Percentiles rank a stretch among this genome's conserved stretches.
Conservation (phyloP, 768 basidiomycete species). For the Lentinula guzmanii region DNA sequence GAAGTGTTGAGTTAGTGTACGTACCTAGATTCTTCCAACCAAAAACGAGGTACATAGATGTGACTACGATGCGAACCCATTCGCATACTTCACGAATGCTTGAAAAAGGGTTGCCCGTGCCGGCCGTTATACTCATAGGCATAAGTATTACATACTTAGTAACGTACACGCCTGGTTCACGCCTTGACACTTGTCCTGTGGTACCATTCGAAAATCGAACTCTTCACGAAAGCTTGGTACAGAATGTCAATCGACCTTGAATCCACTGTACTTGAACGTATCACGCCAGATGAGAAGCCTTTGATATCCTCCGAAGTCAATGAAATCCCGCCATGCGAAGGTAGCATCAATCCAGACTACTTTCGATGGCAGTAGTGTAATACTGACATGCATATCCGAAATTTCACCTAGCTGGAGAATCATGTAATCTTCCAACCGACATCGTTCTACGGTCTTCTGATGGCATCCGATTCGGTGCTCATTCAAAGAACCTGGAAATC, state of each 20-base stretch:
- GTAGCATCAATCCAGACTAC: not conserved
- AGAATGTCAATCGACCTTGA: not conserved
- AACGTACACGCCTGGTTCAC: not conserved
- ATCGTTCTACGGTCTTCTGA: slow-evolving; percentile 6
- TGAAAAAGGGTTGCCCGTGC: not conserved
- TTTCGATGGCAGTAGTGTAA: not conserved
- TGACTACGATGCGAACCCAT: too few species aligned
- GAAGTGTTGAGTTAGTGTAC: too few species aligned
- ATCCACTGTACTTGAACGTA: not conserved
- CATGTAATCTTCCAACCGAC: not conserved
- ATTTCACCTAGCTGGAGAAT: not conserved
- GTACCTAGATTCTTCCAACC: too few species aligned
- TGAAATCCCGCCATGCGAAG: not conserved
- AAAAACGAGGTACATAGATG: too few species aligned
- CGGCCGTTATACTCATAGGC: not conserved
- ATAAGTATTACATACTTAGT: too few species aligned
- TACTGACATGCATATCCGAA: not conserved
- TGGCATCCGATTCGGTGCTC: slow-evolving; percentile 4
- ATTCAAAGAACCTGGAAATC: not conserved
- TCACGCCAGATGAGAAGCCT: not conserved
- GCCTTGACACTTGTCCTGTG: not conserved
- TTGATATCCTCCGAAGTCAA: not conserved
- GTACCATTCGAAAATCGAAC: not conserved
- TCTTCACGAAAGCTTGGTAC: not conserved
- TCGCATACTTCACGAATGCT: too few species aligned